These are phyloP conservation scores for Climacium dendroides DNA, from an alignment of 225 moss, liverwort and hornwort genomes.

Conservation along the genomic window DNA sequence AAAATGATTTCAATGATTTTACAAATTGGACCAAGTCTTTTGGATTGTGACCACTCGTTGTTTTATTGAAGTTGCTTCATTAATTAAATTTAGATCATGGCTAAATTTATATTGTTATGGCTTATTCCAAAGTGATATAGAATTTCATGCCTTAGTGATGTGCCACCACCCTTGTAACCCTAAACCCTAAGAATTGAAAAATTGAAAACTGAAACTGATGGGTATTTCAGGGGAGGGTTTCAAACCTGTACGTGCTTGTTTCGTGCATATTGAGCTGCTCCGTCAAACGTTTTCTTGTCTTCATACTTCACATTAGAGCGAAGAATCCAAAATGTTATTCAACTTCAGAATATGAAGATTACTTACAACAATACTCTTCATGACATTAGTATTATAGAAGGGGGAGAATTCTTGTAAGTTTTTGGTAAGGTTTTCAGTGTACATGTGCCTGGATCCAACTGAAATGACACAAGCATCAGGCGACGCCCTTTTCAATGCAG, in stretches of 20 bases:
- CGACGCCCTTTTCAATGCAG: conserved; percentile 53
- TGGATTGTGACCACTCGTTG: neutral
- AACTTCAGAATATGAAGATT: neutral
- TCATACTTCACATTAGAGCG: conserved; percentile 47
- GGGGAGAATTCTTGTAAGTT: conserved; percentile 32
- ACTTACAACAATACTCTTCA: neutral
- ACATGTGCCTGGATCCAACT: conserved; percentile 71
- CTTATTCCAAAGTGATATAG: neutral
- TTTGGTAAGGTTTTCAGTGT: conserved; percentile 44
- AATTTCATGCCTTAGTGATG: neutral
- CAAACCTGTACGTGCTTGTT: conserved; percentile 75
- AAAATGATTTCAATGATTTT: neutral
- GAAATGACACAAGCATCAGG: conserved; percentile 55
- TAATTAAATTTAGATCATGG: neutral
- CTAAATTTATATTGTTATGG: neutral
- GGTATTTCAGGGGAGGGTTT: neutral
- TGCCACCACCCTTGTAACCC: neutral
- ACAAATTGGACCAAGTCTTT: neutral
- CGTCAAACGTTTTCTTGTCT: conserved; percentile 55
- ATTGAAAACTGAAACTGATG: neutral
- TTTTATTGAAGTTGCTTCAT: neutral
- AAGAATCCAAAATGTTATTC: neutral
- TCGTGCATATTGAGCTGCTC: conserved; percentile 52
- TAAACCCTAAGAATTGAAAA: neutral
- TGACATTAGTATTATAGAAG: neutral